A percentile compares a stretch with the other conserved stretches of the same genome.
Conservation (phyloP, 768 basidiomycete species). For the Collybia mongolica region DNA sequence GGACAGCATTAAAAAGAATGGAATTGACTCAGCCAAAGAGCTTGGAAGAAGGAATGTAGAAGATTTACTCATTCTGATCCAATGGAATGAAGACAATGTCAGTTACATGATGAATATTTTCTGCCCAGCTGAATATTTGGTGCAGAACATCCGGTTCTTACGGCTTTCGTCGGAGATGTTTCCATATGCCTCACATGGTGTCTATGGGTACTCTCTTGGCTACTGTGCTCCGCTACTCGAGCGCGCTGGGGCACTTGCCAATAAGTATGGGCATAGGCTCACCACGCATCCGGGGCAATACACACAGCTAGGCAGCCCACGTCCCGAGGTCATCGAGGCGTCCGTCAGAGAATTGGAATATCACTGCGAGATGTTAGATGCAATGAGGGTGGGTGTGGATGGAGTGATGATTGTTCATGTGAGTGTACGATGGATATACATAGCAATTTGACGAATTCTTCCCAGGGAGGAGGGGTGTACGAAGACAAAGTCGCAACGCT, state of each 20-base stretch:
- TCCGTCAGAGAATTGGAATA: conserved; percentile 81
- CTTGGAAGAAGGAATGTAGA: conserved; percentile 72
- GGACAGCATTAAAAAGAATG: conserved; percentile 76
- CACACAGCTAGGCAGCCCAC: conserved; percentile 80
- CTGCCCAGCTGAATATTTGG: neutral
- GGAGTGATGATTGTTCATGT: conserved; percentile 88
- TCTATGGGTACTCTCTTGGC: conserved; percentile 77
- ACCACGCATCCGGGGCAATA: conserved; percentile 91
- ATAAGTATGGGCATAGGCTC: conserved; percentile 70
- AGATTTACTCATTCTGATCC: conserved; percentile 71
- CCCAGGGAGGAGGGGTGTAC: conserved; percentile 77
- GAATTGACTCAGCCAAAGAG: conserved; percentile 79
- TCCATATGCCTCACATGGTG: conserved; percentile 83
- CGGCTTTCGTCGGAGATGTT: conserved; percentile 91
- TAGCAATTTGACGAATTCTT: conserved; percentile 2
- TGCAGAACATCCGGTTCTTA: conserved; percentile 77
- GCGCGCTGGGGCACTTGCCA: conserved; percentile 64
- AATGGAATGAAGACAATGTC: conserved; percentile 91
- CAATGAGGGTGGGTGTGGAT: conserved; percentile 80
- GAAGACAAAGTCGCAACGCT: conserved; percentile 75
- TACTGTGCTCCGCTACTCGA: conserved; percentile 62
- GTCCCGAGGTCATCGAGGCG: conserved; percentile 67
- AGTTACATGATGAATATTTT: conserved; percentile 10
- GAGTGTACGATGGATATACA: conserved; percentile 14
- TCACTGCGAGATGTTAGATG: conserved; percentile 85